Percentiles rank a stretch among this genome's conserved stretches.
Conservation (phyloP, 208 protist genomes). For the Tritrichomonas musculus region DNA sequence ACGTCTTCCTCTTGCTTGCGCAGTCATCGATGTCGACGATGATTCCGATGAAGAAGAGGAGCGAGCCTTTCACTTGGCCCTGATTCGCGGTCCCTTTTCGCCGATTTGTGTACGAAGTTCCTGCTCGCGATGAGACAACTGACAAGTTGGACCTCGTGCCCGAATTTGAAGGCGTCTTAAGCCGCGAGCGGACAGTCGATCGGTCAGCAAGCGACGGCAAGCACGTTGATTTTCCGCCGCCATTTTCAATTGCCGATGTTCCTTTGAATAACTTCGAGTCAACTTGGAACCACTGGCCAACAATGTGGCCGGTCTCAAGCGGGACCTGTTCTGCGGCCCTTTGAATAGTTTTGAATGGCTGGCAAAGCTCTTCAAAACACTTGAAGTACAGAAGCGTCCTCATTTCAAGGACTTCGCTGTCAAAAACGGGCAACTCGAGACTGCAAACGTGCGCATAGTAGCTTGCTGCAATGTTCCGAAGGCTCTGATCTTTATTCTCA, state of each 20-base stretch:
- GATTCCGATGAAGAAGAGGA: neutral
- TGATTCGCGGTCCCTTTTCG: too few relatives aligned
- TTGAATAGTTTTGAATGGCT: neutral
- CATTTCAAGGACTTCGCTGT: neutral
- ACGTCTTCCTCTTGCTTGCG: neutral
- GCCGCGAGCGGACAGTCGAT: neutral
- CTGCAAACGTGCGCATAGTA: neutral
- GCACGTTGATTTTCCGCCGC: neutral
- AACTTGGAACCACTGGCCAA: neutral
- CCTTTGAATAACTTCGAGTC: neutral
- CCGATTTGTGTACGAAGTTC: neutral
- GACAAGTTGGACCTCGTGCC: neutral
- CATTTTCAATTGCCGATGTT: too few relatives aligned
- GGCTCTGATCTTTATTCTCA: neutral
- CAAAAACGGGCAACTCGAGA: neutral
- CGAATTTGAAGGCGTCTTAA: neutral
- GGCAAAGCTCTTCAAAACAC: neutral
- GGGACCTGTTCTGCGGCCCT: too few relatives aligned
- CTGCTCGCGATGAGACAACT: neutral
- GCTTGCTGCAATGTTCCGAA: neutral
- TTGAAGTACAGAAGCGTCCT: neutral
- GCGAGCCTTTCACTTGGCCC: neutral
- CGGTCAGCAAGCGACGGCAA: neutral
- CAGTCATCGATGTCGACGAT: neutral
- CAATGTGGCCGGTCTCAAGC: neutral